These are phyloP conservation scores for Thalassiosira livingstoniorum DNA, from an alignment of 352 stramenopile species.

Conservation along the genomic window DNA sequence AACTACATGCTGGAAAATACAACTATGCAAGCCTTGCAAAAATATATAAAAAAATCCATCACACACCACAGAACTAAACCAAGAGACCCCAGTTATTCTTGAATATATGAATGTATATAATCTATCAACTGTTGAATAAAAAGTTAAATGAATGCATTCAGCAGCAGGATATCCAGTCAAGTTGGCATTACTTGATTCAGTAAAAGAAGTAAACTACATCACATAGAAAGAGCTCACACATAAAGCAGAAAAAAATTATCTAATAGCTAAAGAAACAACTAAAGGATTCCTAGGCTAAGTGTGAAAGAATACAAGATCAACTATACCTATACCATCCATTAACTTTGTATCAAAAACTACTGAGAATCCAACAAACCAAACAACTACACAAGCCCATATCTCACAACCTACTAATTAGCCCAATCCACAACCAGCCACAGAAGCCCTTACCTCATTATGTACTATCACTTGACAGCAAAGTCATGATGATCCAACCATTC, in stretches of 20 bases:
- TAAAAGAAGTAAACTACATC: slow-evolving; percentile 24
- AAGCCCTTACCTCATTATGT: slow-evolving; percentile 60
- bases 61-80: no score
- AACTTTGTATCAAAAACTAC: no score
- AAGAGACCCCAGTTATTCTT: neutral
- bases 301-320: neutral
- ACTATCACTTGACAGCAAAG: slow-evolving; percentile 63
- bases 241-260: slow-evolving; percentile 1
- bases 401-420: no score
- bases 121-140: slow-evolving; percentile 5
- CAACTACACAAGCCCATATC: no score
- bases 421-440: no score
- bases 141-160: slow-evolving; percentile 19
- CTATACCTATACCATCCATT: no score
- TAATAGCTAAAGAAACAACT: slow-evolving; percentile 11
- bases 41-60: neutral
- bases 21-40: no score
- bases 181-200: slow-evolving; percentile 13
- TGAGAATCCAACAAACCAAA: no score
- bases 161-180: slow-evolving; percentile 26
- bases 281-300: slow-evolving; percentile 15
- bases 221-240: slow-evolving; percentile 13
- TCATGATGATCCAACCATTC: slow-evolving; percentile 43
- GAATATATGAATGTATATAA: neutral
- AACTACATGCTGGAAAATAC: no score